Evolutionary conservation across 2,329 filamentous ascomycete species (phyloP).

Genomic region (Pseudocercospora macadamiae): DNA sequence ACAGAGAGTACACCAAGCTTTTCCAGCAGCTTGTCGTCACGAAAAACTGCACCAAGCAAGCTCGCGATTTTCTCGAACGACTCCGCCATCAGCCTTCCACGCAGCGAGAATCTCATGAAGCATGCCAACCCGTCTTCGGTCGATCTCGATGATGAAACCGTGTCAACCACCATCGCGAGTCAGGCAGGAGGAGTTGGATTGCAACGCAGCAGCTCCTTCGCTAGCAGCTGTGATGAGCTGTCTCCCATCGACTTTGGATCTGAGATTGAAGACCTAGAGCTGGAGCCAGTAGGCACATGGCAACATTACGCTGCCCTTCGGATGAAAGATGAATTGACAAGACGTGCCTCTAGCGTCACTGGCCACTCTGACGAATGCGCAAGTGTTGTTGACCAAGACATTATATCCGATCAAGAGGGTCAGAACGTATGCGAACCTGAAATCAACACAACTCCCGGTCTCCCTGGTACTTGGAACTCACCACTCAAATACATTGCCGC

Average conservation of each 20-base stretch:
- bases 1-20: too few relatives aligned
- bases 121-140: neutral
- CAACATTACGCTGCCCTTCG: neutral
- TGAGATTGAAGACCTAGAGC: neutral
- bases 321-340: neutral
- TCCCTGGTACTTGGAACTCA: too few relatives aligned
- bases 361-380: neutral
- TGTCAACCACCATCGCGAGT: neutral
- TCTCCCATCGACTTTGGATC: neutral
- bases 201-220: neutral
- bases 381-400: too few relatives aligned
- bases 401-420: too few relatives aligned
- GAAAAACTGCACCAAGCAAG: slow-evolving; percentile 9
- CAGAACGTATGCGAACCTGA: too few relatives aligned
- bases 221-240: neutral
- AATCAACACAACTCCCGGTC: too few relatives aligned
- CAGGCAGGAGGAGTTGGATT: too few relatives aligned
- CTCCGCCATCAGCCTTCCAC: slow-evolving; percentile 22
- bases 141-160: neutral
- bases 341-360: neutral
- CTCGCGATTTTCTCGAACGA: slow-evolving; percentile 18
- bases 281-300: neutral
- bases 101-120: slow-evolving; percentile 5
- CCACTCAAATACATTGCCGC: too few relatives aligned
- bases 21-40: too few relatives aligned